These are phyloP conservation scores for Diplodia corticola DNA, from an alignment of 2,329 filamentous ascomycete species.

Conservation along the genomic window DNA sequence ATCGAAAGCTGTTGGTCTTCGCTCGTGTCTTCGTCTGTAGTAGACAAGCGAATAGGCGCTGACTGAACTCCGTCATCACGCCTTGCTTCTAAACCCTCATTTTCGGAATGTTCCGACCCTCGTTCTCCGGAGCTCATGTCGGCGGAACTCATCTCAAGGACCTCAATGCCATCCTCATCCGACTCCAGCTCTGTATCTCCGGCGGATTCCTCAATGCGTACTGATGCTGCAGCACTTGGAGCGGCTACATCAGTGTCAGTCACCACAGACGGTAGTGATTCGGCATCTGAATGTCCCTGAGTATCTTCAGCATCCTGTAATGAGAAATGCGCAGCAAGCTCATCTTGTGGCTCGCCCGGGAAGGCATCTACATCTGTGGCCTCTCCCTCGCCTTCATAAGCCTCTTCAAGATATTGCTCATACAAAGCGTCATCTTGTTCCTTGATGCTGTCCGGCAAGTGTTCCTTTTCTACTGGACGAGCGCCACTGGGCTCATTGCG, in stretches of 20 bases:
- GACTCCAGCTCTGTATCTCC: conserved; percentile 6
- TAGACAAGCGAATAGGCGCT: background rate
- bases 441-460: background rate
- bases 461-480: background rate
- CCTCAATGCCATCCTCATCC: background rate
- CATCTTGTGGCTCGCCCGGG: conserved; percentile 18
- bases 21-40: background rate
- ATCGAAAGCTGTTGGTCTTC: background rate
- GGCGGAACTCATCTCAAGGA: conserved; percentile 1
- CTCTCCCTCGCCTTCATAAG: conserved; percentile 23
- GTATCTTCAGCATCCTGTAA: background rate
- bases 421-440: conserved; percentile 11
- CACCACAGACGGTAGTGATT: background rate
- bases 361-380: conserved; percentile 31
- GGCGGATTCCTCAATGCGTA: background rate
- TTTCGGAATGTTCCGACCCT: background rate
- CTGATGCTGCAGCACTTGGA: background rate
- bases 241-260: conserved; percentile 1
- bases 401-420: conserved; percentile 6
- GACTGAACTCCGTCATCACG: background rate
- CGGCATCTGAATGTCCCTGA: background rate
- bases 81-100: background rate
- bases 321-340: background rate
- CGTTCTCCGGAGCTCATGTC: conserved; percentile 7
- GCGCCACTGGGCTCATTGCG: background rate